These are phyloP conservation scores for Glonium stellatum DNA, from an alignment of 495 filamentous ascomycete species.

Conservation along the genomic window DNA sequence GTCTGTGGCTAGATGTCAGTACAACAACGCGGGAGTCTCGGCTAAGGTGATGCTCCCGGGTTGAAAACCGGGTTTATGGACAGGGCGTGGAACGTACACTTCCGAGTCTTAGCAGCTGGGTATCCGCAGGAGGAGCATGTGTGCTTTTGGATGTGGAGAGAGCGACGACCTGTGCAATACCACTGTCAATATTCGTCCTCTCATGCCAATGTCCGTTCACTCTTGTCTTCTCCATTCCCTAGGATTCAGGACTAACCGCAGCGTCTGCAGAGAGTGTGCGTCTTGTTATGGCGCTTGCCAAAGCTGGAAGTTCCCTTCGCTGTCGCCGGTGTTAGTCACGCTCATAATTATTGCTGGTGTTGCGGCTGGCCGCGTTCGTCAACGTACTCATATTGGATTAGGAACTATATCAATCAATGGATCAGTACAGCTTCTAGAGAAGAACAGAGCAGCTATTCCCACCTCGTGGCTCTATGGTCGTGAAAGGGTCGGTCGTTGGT, in stretches of 20 bases:
- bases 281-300: slow-evolving; percentile 99
- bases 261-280: slow-evolving; percentile 98
- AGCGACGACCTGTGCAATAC: slow-evolving; percentile 65
- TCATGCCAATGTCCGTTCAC: slow-evolving; percentile 17
- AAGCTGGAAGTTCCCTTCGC: slow-evolving; percentile 96
- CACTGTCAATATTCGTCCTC: slow-evolving; percentile 34
- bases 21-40: neutral
- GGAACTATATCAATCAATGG: slow-evolving; percentile 24
- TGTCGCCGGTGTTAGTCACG: slow-evolving; percentile 43
- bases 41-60: neutral
- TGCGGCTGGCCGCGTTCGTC: slow-evolving; percentile 3
- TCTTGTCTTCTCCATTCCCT: slow-evolving; percentile 4
- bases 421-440: neutral
- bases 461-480: neutral
- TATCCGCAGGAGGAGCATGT: slow-evolving; percentile 97
- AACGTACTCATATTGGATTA: slow-evolving; percentile 59
- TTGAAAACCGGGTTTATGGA: slow-evolving; percentile 3
- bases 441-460: neutral
- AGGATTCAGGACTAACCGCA: slow-evolving; percentile 68
- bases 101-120: slow-evolving; percentile 90
- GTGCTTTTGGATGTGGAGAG: slow-evolving; percentile 99
- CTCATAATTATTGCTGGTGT: neutral
- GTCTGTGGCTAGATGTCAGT: slow-evolving; percentile 48
- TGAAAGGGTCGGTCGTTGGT: neutral
- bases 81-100: slow-evolving; percentile 68